phyloP scores from a whole-genome alignment of 106 monocot genomes.

The Dendrobium nobile region DNA sequence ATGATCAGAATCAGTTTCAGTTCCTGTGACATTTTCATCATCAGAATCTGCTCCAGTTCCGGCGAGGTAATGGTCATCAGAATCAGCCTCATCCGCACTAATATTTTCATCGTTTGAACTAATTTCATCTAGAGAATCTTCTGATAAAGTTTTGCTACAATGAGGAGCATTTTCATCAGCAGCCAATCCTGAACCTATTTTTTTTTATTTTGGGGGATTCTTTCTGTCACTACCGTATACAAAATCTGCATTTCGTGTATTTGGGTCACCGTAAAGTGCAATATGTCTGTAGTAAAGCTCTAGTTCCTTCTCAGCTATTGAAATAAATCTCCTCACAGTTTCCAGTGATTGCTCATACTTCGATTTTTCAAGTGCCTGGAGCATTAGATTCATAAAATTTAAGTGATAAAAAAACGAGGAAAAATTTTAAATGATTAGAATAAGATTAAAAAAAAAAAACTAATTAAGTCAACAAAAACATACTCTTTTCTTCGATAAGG shows the following conservation, averaged over 20 bases:
- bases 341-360: conserved; percentile 98
- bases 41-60: conserved; percentile 9
- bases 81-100: conserved; percentile 3
- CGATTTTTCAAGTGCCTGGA: conserved; percentile 98
- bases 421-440: neutral
- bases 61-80: neutral
- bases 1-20: conserved; percentile 25
- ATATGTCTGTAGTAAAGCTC: conserved; percentile 87
- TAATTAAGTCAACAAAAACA: neutral
- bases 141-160: neutral
- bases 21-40: neutral
- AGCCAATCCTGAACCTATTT: conserved; percentile 1
- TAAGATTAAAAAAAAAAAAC: neutral
- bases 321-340: conserved; percentile 87
- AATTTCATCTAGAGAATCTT: conserved; percentile 14
- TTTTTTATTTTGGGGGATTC: neutral
- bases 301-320: conserved; percentile 84
- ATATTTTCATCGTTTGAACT: neutral
- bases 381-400: conserved; percentile 10
- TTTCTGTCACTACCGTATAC: conserved; percentile 19
- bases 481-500: conserved; percentile 95
- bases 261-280: conserved; percentile 80
- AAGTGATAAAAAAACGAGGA: neutral
- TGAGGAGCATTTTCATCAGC: conserved; percentile 10
- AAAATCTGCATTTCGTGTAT: conserved; percentile 36